These are phyloP conservation scores for Dalbergia cultrata DNA, from an alignment of 306 rosid genomes.

Conservation along the genomic window DNA sequence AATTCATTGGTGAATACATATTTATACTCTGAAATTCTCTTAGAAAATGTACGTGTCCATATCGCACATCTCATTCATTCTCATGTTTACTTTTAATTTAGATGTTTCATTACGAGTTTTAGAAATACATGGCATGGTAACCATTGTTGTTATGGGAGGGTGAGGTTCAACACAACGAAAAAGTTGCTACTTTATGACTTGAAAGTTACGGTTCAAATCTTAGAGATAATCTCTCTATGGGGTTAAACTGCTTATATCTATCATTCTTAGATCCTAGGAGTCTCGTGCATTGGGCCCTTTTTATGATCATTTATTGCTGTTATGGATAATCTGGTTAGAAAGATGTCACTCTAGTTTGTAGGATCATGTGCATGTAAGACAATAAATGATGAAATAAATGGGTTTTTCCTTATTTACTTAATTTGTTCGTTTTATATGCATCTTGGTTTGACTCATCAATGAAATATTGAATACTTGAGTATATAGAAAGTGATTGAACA, in stretches of 20 bases:
- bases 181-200: too few relatives aligned
- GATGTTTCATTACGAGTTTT: background rate
- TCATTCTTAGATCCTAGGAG: too few relatives aligned
- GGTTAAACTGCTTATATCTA: too few relatives aligned
- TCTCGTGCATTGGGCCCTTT: too few relatives aligned
- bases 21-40: conserved; percentile 18
- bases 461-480: conserved; percentile 4
- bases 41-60: background rate
- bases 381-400: conserved; percentile 12
- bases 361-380: background rate
- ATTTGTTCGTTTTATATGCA: background rate
- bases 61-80: background rate
- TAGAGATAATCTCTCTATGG: too few relatives aligned
- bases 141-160: too few relatives aligned
- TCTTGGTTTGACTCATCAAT: conserved; percentile 2
- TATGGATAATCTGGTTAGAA: background rate
- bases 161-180: too few relatives aligned
- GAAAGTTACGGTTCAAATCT: too few relatives aligned
- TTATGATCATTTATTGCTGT: background rate
- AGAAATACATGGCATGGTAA: background rate
- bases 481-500: background rate
- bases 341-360: background rate
- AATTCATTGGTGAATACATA: background rate
- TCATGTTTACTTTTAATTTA: background rate
- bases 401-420: conserved; percentile 1